phyloP scores from a whole-genome alignment of 352 stramenopile species.

The Globisporangium cylindrosporum region DNA sequence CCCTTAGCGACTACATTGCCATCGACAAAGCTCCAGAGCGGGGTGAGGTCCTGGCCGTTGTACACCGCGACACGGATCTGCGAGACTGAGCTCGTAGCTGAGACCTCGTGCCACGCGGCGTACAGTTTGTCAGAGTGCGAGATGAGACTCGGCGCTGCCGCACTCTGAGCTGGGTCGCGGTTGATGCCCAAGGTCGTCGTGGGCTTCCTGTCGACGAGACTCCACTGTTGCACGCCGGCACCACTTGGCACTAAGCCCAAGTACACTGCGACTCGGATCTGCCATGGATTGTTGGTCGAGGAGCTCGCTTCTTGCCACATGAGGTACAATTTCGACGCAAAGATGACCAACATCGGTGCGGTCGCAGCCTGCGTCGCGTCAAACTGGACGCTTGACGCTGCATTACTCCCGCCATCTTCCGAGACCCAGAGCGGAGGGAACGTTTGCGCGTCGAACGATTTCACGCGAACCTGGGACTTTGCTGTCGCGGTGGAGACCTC shows the following conservation, averaged over 20 bases:
- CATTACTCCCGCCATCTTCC: conserved; percentile 37
- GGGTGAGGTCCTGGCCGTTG: conserved; percentile 36
- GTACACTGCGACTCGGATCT: conserved; percentile 49
- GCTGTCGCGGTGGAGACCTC: conserved; percentile 26
- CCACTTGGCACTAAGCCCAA: conserved; percentile 18
- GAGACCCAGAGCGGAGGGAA: conserved; percentile 33
- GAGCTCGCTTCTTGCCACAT: conserved; percentile 48
- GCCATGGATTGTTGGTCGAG: conserved; percentile 28
- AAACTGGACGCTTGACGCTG: conserved; percentile 42
- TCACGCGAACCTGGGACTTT: conserved; percentile 43
- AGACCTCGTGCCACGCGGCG: conserved; percentile 50
- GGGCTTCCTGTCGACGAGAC: conserved; percentile 29
- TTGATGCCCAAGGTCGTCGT: conserved; percentile 42
- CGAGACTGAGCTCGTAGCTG: conserved; percentile 7
- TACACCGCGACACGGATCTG: conserved; percentile 63
- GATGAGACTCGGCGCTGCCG: conserved; percentile 25
- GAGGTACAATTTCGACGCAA: conserved; percentile 37
- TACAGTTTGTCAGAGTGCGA: conserved; percentile 49
- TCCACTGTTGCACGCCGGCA: conserved; percentile 30
- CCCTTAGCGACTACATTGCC: conserved; percentile 36
- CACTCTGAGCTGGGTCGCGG: conserved; percentile 32
- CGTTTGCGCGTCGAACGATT: conserved; percentile 30
- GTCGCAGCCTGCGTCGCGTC: conserved; percentile 34
- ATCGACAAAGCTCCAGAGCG: conserved; percentile 56
- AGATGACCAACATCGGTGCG: conserved; percentile 24